These are phyloP conservation scores for Astragalus glycyphyllos DNA, from an alignment of 306 rosid species.

Conservation along the genomic window DNA sequence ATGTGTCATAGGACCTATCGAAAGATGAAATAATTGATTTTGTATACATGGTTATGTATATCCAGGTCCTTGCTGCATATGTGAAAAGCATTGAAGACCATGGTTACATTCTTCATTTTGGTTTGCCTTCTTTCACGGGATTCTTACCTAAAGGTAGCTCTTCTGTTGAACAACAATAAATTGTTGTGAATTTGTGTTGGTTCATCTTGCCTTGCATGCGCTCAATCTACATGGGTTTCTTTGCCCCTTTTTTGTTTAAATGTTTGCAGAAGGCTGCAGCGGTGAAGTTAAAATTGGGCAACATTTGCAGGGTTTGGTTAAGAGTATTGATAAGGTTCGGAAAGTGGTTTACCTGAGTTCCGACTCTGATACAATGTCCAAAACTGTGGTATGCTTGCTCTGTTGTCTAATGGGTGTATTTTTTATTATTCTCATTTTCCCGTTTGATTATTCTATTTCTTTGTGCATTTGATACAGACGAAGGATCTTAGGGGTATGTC, in stretches of 20 bases:
- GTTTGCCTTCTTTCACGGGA: conserved; percentile 77
- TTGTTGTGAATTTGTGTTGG: conserved; percentile 24
- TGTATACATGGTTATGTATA: neutral
- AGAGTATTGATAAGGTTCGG: conserved; percentile 75
- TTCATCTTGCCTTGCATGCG: conserved; percentile 32
- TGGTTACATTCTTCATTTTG: conserved; percentile 98
- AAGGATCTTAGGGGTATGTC: conserved; percentile 92
- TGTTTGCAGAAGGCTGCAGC: conserved; percentile 51
- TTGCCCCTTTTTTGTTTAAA: conserved; percentile 22
- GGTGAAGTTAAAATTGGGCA: conserved; percentile 66
- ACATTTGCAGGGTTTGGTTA: conserved; percentile 79
- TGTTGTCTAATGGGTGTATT: neutral
- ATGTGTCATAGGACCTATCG: conserved; percentile 17
- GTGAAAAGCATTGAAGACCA: conserved; percentile 95
- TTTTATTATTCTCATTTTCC: conserved; percentile 25
- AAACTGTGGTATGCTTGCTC: conserved; percentile 67
- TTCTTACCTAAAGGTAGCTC: conserved; percentile 69
- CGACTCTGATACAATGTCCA: conserved; percentile 73
- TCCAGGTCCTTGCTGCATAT: conserved; percentile 84
- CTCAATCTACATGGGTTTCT: neutral
- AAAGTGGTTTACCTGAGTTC: conserved; percentile 78
- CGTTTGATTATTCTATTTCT: conserved; percentile 29
- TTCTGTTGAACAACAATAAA: conserved; percentile 49
- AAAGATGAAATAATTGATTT: conserved; percentile 22
- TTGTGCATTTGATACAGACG: conserved; percentile 59